Evolutionary conservation across 225 moss, liverwort and hornwort genomes (phyloP).

Genomic region (Lunularia cruciata): DNA sequence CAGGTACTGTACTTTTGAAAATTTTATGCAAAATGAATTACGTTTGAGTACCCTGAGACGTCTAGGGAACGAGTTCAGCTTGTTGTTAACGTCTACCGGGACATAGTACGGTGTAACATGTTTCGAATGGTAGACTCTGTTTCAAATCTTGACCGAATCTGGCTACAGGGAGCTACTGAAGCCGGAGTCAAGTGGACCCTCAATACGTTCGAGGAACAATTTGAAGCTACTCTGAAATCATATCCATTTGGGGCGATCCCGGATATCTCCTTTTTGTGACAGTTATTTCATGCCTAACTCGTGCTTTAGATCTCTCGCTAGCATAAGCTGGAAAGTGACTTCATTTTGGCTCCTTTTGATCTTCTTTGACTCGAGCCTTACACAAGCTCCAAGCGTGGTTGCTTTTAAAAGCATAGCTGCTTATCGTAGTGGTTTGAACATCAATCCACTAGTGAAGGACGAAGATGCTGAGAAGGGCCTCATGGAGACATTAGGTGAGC

Average conservation of each 20-base stretch:
- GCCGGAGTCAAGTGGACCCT: constrained; percentile 69
- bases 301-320: not conserved
- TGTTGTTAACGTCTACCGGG: no score
- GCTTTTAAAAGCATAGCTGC: constrained; percentile 95
- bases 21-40: not conserved
- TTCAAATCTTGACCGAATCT: not conserved
- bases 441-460: constrained; percentile 76
- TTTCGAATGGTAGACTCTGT: not conserved
- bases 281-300: not conserved
- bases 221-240: constrained; percentile 75
- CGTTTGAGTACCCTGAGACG: no score
- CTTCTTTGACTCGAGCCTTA: constrained; percentile 56
- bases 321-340: no score
- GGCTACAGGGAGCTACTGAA: constrained; percentile 65
- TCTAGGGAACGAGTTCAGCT: no score
- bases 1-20: constrained; percentile 38
- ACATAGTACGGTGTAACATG: no score
- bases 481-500: constrained; percentile 52
- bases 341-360: not conserved
- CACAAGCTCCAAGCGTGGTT: constrained; percentile 69
- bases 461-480: constrained; percentile 85
- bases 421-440: constrained; percentile 85
- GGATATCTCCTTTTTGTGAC: not conserved
- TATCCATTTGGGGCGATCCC: constrained; percentile 48
- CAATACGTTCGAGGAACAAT: constrained; percentile 73